Conservation (phyloP, 371 early-diverging fungal species). For the Mucor mucedo region DNA sequence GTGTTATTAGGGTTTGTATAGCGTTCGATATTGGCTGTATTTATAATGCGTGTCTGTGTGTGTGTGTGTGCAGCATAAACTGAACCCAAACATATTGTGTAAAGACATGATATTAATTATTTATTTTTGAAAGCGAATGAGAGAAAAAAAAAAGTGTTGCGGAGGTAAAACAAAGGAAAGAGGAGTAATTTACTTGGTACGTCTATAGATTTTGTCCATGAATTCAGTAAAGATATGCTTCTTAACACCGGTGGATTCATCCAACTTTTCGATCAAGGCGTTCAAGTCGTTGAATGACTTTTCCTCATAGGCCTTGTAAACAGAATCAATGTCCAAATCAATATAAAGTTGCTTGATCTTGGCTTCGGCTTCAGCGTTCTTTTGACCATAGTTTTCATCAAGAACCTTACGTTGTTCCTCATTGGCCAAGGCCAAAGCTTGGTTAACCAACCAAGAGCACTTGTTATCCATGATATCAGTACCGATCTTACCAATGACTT, state of each 20-base stretch:
- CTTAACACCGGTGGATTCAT: slow-evolving; percentile 74
- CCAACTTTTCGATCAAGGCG: slow-evolving; percentile 73
- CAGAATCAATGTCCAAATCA: slow-evolving; percentile 76
- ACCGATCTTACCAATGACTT: slow-evolving; percentile 95
- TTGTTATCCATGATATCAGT: slow-evolving; percentile 99
- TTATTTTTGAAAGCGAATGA: no score
- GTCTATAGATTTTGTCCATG: slow-evolving; percentile 93
- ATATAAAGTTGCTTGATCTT: slow-evolving; percentile 84
- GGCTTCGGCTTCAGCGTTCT: slow-evolving; percentile 73
- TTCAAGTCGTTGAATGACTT: slow-evolving; percentile 73
- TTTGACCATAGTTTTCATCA: slow-evolving; percentile 92
- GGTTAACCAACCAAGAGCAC: slow-evolving; percentile 96
- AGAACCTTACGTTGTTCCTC: slow-evolving; percentile 85
- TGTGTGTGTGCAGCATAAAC: no score
- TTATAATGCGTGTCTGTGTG: no score
- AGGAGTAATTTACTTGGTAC: slow-evolving; percentile 71
- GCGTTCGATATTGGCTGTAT: no score
- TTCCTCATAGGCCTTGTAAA: slow-evolving; percentile 89
- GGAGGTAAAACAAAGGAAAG: no score
- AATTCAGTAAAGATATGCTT: slow-evolving; percentile 86
- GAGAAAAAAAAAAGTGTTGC: no score
- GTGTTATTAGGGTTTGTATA: no score
- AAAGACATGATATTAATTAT: no score
- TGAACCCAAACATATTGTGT: no score
- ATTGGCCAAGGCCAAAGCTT: slow-evolving; percentile 79